phyloP scores from a whole-genome alignment of 768 basidiomycete species.

The Kwoniella europaea region DNA sequence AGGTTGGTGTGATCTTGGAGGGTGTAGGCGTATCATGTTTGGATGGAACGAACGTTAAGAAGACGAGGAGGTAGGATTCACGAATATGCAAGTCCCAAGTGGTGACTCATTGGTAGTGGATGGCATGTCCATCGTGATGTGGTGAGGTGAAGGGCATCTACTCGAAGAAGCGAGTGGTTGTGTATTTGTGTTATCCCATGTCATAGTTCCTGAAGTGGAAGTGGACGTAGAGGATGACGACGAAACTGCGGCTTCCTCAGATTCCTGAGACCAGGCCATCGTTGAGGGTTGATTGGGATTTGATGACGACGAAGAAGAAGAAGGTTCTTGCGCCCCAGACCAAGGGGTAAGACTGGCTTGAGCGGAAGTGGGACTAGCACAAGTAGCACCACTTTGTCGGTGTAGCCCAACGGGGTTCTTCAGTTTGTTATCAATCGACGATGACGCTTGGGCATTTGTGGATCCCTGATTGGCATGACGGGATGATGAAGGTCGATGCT shows the following conservation, averaged over 20 bases:
- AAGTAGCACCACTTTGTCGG: constrained; percentile 19
- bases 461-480: constrained; percentile 21
- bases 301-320: constrained; percentile 15
- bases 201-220: neutral
- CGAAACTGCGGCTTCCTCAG: constrained; percentile 23
- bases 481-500: constrained; percentile 30
- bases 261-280: constrained; percentile 21
- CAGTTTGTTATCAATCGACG: constrained; percentile 23
- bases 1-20: constrained; percentile 28
- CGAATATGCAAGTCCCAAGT: constrained; percentile 13
- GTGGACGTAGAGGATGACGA: neutral
- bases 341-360: constrained; percentile 22
- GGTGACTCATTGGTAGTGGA: neutral
- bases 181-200: constrained; percentile 15
- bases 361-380: constrained; percentile 27
- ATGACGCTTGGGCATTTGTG: constrained; percentile 1
- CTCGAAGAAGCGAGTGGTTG: constrained; percentile 31
- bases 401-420: constrained; percentile 27
- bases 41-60: too few species aligned
- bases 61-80: too few species aligned
- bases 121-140: constrained; percentile 10
- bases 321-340: constrained; percentile 24
- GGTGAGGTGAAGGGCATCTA: constrained; percentile 29
- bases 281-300: constrained; percentile 2
- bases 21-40: constrained; percentile 31